A percentile compares a stretch with the other conserved stretches of the same genome.
phyloP scores from a whole-genome alignment of 2,329 filamentous ascomycete species.

The Fusarium sp. region DNA sequence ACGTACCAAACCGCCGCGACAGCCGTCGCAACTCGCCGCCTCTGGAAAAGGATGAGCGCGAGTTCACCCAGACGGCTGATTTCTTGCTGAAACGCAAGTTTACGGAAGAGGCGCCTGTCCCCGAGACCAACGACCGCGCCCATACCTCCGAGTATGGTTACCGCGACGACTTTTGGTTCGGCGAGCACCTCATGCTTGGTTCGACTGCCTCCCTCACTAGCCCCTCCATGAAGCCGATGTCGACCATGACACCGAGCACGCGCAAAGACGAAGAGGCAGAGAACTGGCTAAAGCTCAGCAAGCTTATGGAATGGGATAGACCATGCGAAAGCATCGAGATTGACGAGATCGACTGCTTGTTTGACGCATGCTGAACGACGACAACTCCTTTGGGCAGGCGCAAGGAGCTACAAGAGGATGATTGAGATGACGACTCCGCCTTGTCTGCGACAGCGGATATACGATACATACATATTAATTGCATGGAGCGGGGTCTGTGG shows the following conservation, averaged over 20 bases:
- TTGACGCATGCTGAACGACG: conserved; percentile 74
- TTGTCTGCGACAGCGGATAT: conserved; percentile 42
- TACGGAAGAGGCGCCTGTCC: conserved; percentile 53
- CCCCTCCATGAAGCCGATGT: conserved; percentile 62
- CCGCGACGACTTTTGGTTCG: conserved; percentile 66
- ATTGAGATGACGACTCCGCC: conserved; percentile 38
- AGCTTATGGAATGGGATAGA: conserved; percentile 68
- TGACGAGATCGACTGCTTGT: conserved; percentile 90
- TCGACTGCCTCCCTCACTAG: conserved; percentile 63
- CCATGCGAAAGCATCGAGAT: conserved; percentile 92
- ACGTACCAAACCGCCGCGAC: conserved; percentile 54
- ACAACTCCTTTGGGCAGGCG: conserved; percentile 32
- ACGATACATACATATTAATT: conserved; percentile 43
- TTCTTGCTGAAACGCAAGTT: conserved; percentile 79
- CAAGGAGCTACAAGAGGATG: conserved; percentile 37
- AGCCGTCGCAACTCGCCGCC: conserved; percentile 84
- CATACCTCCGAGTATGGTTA: conserved; percentile 50
- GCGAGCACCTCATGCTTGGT: conserved; percentile 54
- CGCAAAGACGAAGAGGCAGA: conserved; percentile 55
- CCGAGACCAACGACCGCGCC: conserved; percentile 48
- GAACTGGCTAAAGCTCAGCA: conserved; percentile 56
- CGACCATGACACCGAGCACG: conserved; percentile 40
- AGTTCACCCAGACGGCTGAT: conserved; percentile 95
- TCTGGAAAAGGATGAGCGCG: conserved; percentile 92
- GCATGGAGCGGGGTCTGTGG: conserved; percentile 43